Evolutionary conservation across 2,329 filamentous ascomycete genomes (phyloP).

Genomic region (Cladosporium sp.): DNA sequence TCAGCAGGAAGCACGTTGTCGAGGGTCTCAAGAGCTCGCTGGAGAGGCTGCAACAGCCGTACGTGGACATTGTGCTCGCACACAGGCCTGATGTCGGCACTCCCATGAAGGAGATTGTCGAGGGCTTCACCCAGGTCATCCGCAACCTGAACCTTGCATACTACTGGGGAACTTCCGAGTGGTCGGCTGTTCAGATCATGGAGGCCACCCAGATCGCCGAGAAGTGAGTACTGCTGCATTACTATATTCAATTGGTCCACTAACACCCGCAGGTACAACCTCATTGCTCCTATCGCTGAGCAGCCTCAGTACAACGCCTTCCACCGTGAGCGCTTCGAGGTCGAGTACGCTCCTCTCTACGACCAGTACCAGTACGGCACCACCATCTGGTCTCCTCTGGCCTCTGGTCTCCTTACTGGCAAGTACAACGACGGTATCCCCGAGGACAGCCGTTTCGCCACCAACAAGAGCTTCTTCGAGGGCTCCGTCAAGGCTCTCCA

Average conservation of each 20-base stretch:
- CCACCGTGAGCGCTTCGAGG: conserved; percentile 63
- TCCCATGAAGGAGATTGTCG: conserved; percentile 59
- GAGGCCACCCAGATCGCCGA: conserved; percentile 59
- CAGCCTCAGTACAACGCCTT: conserved; percentile 64
- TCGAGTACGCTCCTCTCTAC: conserved; percentile 61
- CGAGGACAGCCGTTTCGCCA: conserved; percentile 62
- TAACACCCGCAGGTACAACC: conserved; percentile 48
- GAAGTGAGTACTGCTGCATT: conserved; percentile 31
- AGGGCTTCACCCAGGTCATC: conserved; percentile 55
- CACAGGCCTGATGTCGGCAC: conserved; percentile 58
- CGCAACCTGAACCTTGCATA: conserved; percentile 61
- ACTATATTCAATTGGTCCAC: not conserved
- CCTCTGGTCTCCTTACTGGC: conserved; percentile 60
- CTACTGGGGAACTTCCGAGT: conserved; percentile 65
- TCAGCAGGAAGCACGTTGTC: conserved; percentile 55
- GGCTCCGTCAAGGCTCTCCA: conserved; percentile 56
- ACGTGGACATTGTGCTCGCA: conserved; percentile 66
- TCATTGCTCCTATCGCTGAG: conserved; percentile 58
- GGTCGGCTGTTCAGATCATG: conserved; percentile 60
- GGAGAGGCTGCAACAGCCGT: conserved; percentile 63
- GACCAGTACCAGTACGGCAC: conserved; percentile 60
- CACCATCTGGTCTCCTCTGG: conserved; percentile 59
- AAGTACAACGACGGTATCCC: conserved; percentile 68
- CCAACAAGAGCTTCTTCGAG: conserved; percentile 60
- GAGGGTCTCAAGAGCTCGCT: conserved; percentile 61